Evolutionary conservation across 179 eudicot species (phyloP), one percentile per base, ranked within the genome.

Genomic region (Actinidia arguta): DNA sequence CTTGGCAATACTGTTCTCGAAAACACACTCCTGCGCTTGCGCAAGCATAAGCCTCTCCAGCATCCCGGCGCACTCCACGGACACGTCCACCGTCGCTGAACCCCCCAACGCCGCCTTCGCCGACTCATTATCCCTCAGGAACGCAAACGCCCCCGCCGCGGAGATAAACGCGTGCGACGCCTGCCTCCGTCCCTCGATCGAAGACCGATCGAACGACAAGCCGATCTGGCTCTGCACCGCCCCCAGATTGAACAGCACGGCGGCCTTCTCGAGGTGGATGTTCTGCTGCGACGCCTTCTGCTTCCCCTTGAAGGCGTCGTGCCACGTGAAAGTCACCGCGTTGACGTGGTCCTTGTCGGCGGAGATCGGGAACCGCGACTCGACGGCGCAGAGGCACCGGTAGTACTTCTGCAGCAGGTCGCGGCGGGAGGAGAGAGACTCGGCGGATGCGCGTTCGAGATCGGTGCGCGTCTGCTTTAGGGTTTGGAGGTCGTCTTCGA

Each of bases 51-150:
- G 83, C 89, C 98, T 90, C 85, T 96, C 99, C 85, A 96, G 80
- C 99, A 96, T 96, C 80, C 99, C 99, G 1, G 90, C 95, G 78
- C 99, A 96, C 91, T 96, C 99, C 11, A 90, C 98, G 10, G 94
- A 91, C 61, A 96, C 75, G 85, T 96, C 99, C 66, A 92, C 89
- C 6, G 99, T 92, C 0, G 92, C 93, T 4, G 89, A 76, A 5
- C 92, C 90, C 12, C 99, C 97, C 36, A 88, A 87, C 16, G 91
- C 90, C 64, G 97, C 99, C 89, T 96, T 96, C 58, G 85, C 87
- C 24, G 96, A 85, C 82, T 85, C 93, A 80, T 87, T 86, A 83
- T 96, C 99, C 92, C 95, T 96, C 91, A 96, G 62, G 69, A 84
- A 90, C 8, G 97, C 96, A 71, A 91, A 96, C 24, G 95, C 97